Conservation (phyloP, 2,329 filamentous ascomycete genomes). For the Monosporascus sp. region DNA sequence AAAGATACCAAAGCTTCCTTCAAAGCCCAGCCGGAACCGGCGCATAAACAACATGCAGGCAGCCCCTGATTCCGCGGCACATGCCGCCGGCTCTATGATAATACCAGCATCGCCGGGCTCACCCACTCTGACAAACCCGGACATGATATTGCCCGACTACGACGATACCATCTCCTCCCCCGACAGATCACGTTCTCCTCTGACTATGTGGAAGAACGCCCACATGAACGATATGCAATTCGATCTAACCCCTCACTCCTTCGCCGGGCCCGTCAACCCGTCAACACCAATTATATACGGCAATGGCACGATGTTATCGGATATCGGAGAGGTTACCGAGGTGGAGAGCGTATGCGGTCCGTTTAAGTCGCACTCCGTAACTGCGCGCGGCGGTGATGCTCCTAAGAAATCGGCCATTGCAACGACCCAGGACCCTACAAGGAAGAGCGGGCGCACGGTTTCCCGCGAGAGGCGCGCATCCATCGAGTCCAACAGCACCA, state of each 20-base stretch:
- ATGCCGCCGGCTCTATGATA: constrained; percentile 16
- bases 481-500: constrained; percentile 56
- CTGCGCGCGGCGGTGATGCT: constrained; percentile 23
- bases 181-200: constrained; percentile 44
- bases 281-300: constrained; percentile 63
- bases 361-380: constrained; percentile 29
- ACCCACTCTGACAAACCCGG: constrained; percentile 85
- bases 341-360: constrained; percentile 43
- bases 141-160: constrained; percentile 85
- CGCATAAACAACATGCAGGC: constrained; percentile 16
- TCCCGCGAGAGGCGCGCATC: constrained; percentile 48
- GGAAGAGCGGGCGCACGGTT: constrained; percentile 35
- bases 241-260: constrained; percentile 33
- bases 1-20: neutral
- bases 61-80: constrained; percentile 14
- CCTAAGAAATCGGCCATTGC: constrained; percentile 18
- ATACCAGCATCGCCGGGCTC: constrained; percentile 53
- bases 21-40: constrained; percentile 7
- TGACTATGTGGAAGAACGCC: constrained; percentile 47
- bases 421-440: constrained; percentile 33
- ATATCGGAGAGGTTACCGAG: constrained; percentile 55
- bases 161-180: constrained; percentile 51
- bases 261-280: constrained; percentile 42
- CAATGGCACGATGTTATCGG: constrained; percentile 63
- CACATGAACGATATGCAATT: constrained; percentile 36